Evolutionary conservation across 352 stramenopile species (phyloP), one percentile per base, ranked within the genome.

Genomic region (Globisporangium recalcitrans): DNA sequence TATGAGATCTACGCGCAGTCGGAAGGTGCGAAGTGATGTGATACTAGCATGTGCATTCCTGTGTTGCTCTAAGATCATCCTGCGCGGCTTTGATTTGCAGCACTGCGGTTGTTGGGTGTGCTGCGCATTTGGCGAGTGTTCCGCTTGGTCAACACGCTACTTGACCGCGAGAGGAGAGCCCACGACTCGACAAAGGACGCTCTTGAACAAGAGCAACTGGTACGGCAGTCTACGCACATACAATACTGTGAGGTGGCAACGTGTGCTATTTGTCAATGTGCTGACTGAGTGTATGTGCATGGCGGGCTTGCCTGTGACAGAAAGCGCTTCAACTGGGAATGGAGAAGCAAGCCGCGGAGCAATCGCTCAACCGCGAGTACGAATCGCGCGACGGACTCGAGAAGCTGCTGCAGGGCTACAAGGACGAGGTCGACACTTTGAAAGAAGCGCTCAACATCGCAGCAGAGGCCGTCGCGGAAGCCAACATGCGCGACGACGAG

Each of bases 381-480:
- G 65, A 77, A 21, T 87, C 78, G 1, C 77, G 77, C 40, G 60
- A 49, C 0, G 68, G 67, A 0, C 70, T 92, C 3, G 80, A 89
- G 49, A 56, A 73, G 32, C 67, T 87, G 52, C 57, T 90, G 9
- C 80, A 82, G 40, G 63, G 74, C 31, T 92, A 90, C 67, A 90
- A 89, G 61, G 77, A 90, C 54, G 80, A 92, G 26, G 72, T 87
- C 21, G 80, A 85, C 26, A 90, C 79, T 21, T 65, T 92, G 3
- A 87, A 88, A 51, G 83, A 92, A 54, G 83, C 83, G 10, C 74
- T 92, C 21, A 73, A 82, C 47, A 92, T 90, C 47, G 80, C 80
- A 21, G 80, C 83, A 1, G 67, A 80, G 32, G 77, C 80, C 2
- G 75, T 89, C n/a, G 73, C 77, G 0, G 67, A 82, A 46, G 73